Evolutionary conservation across 768 basidiomycete species (phyloP).

Genomic region (Dacryopinax primogenitus): DNA sequence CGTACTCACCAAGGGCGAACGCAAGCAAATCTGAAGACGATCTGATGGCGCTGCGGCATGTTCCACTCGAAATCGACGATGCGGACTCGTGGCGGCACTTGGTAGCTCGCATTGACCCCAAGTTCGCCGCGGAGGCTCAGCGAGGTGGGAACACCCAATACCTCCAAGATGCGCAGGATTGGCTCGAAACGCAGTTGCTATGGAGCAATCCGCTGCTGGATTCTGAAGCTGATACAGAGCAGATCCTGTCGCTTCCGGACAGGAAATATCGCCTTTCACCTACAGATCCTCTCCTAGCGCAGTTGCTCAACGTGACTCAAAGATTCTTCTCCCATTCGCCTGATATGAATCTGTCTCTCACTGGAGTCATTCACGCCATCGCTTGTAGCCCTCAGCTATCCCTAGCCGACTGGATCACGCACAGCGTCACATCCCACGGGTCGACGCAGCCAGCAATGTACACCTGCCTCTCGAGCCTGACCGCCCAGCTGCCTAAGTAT

Average conservation of each 20-base stretch:
- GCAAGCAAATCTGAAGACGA: slow-evolving; percentile 37
- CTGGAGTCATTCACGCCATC: slow-evolving; percentile 64
- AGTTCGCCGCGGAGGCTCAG: slow-evolving; percentile 54
- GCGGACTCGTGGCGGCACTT: slow-evolving; percentile 51
- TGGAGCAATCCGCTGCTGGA: slow-evolving; percentile 24
- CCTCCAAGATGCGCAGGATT: slow-evolving; percentile 56
- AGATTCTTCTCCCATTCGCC: slow-evolving; percentile 76
- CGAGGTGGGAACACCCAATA: slow-evolving; percentile 81
- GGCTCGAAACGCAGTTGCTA: slow-evolving; percentile 57
- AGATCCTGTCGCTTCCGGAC: slow-evolving; percentile 24
- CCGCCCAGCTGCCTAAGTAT: slow-evolving; percentile 70
- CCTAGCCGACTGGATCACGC: slow-evolving; percentile 74
- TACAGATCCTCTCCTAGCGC: slow-evolving; percentile 60
- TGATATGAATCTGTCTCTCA: slow-evolving; percentile 78
- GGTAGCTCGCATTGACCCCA: slow-evolving; percentile 64
- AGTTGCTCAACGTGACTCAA: slow-evolving; percentile 55
- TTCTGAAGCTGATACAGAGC: slow-evolving; percentile 32
- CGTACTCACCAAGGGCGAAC: slow-evolving; percentile 19
- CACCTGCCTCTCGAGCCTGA: slow-evolving; percentile 65
- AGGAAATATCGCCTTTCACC: slow-evolving; percentile 66
- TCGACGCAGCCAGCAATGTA: slow-evolving; percentile 59
- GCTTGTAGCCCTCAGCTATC: slow-evolving; percentile 79
- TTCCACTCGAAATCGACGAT: slow-evolving; percentile 61
- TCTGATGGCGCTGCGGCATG: slow-evolving; percentile 36
- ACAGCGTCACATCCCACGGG: slow-evolving; percentile 8